A percentile compares a stretch with the other conserved stretches of the same genome.
Conservation (phyloP, 441 rosid species). For the Erysimum pusillum region DNA sequence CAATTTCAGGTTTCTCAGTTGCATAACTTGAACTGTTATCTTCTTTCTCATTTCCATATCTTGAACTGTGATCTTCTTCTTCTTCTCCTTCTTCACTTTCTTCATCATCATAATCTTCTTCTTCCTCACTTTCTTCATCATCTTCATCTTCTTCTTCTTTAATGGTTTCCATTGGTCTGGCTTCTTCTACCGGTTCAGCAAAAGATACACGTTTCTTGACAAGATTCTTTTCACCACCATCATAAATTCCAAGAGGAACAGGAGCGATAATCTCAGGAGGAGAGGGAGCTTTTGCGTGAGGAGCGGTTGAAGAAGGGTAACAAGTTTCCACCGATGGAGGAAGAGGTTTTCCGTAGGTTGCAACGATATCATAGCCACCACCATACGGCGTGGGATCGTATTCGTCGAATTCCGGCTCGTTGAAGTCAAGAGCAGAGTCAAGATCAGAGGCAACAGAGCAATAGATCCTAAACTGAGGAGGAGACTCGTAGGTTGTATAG, state of each 20-base stretch:
- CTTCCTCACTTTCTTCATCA: not conserved
- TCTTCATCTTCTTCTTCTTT: conserved; percentile 22
- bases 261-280: conserved; percentile 47
- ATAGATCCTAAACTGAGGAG: conserved; percentile 53
- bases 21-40: conserved; percentile 31
- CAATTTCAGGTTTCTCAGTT: conserved; percentile 13
- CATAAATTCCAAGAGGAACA: conserved; percentile 45
- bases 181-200: conserved; percentile 43
- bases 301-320: conserved; percentile 65
- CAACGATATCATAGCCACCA: conserved; percentile 72
- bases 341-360: conserved; percentile 71
- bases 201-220: conserved; percentile 45
- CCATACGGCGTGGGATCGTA: conserved; percentile 79
- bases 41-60: not conserved
- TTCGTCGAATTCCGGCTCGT: conserved; percentile 63
- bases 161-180: conserved; percentile 25
- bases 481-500: conserved; percentile 41
- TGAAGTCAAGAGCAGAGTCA: conserved; percentile 49
- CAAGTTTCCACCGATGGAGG: conserved; percentile 69
- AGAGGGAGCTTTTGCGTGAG: conserved; percentile 36
- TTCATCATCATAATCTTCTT: conserved; percentile 11
- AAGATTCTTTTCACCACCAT: conserved; percentile 36
- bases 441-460: conserved; percentile 49
- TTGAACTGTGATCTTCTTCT: not conserved
- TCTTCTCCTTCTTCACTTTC: conserved; percentile 15